A percentile compares a stretch with the other conserved stretches of the same genome.
Conservation (phyloP, 2,329 filamentous ascomycete genomes). For the Tothia fuscella region DNA sequence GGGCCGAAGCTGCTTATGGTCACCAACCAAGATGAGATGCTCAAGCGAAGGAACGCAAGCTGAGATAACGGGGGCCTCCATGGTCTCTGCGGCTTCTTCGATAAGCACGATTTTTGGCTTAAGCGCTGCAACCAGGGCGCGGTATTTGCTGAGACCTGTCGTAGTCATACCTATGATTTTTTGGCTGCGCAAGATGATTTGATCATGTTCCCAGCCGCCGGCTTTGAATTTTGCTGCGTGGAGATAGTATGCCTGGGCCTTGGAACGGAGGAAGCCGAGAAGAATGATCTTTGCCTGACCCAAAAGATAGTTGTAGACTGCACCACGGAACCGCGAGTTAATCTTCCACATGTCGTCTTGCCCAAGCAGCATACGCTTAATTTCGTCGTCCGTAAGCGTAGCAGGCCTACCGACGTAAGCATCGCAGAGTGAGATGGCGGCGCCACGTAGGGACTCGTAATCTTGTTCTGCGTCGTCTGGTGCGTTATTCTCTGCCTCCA, state of each 20-base stretch:
- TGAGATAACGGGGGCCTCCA: conserved; percentile 50
- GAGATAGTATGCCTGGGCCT: conserved; percentile 39
- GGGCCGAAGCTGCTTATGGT: conserved; percentile 68
- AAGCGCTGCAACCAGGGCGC: conserved; percentile 53
- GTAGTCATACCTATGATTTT: conserved; percentile 59
- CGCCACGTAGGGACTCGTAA: conserved; percentile 27
- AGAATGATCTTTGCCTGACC: conserved; percentile 32
- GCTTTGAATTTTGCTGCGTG: conserved; percentile 42
- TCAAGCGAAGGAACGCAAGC: conserved; percentile 50
- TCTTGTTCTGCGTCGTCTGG: conserved; percentile 41
- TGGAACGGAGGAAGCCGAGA: conserved; percentile 33
- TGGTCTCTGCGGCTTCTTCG: conserved; percentile 69
- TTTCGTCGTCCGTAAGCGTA: conserved; percentile 18
- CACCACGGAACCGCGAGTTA: conserved; percentile 41
- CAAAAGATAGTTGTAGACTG: conserved; percentile 56
- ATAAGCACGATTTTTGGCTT: conserved; percentile 59
- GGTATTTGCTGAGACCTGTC: conserved; percentile 71
- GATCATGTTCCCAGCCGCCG: conserved; percentile 47
- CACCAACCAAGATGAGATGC: conserved; percentile 60
- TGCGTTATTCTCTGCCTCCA: conserved; percentile 44
- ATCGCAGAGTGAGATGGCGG: conserved; percentile 23
- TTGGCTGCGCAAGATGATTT: conserved; percentile 47
- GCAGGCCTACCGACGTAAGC: conserved; percentile 25
- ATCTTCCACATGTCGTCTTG: conserved; percentile 50
- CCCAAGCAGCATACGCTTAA: conserved; percentile 27